Base-by-base conservation (phyloP, 2,329 filamentous ascomycete genomes). In the Mollisiaceae sp. region DNA sequence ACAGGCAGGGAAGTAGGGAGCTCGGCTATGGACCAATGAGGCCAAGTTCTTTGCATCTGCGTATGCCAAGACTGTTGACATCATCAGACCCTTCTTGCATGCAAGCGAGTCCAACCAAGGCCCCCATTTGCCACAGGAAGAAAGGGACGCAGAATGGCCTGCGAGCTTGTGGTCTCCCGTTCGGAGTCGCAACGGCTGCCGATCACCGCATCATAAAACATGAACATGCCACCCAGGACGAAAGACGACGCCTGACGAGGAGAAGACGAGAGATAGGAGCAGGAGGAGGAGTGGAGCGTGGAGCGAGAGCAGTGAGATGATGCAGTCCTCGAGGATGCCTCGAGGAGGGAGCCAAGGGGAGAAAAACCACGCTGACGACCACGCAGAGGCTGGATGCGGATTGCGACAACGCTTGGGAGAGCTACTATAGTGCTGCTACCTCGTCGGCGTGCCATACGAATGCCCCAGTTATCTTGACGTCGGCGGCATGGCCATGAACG, bases 401-500 rank as follows among this genome's bases (percentile, higher is more conserved):
- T 35, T 55, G 1, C 24, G 52, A 55, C 52, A 35, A 55, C 18
- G 45, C 45, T 50, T 14, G n/a, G 24, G 12, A 6, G 27, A 54
- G 20, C 47, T 27, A 54, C 47, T n/a, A n/a, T n/a, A n/a, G n/a
- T n/a, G n/a, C n/a, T 14, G 15, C 27, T 50, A 20, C 47, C 8
- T 18, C 11, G 9, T 15, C 52, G 5, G 14, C 24, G 27, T 35
- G 22, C 52, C 14, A 35, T 20, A 20, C 2, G n/a, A 38, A 36
- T 18, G 52, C 12, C 15, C 52, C 52, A 36, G 15, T 55, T 54
- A 50, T 43, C 43, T 38, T 60, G 54, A 65, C 47, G 41, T 58
- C 59, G 55, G 20, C 39, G 52, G 36, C 60, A 22, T 57, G 57
- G 60, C 57, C 60, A 62, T 62, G 47, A 14, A 18, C 24, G 38